phyloP scores from a whole-genome alignment of 805 yeast species.

The Metschnikowia noctiluminum region DNA sequence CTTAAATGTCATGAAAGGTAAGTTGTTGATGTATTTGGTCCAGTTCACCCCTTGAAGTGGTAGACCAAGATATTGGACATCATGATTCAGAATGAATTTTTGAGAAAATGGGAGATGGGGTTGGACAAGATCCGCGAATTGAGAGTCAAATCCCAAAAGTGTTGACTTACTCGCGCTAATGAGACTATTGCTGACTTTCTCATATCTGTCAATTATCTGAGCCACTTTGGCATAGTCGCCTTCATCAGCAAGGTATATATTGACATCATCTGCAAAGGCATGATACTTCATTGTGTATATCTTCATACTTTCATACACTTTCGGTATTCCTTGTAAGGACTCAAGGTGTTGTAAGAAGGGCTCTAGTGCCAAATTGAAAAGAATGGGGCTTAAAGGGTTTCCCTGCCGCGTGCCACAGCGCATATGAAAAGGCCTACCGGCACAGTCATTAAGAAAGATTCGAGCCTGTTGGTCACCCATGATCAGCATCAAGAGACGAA shows the following conservation, averaged over 20 bases:
- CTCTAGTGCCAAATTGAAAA: not conserved
- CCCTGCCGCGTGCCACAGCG: not conserved
- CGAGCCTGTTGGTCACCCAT: constrained; percentile 3
- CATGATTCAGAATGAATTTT: not conserved
- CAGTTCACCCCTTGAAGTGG: not conserved
- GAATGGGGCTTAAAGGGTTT: not conserved
- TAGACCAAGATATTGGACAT: not conserved
- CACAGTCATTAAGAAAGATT: constrained; percentile 1
- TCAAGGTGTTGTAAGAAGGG: not conserved
- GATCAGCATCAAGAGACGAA: constrained; percentile 4
- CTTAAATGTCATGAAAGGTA: not conserved
- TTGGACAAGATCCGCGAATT: not conserved
- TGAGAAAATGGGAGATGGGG: not conserved
- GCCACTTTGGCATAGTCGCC: not conserved
- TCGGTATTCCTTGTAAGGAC: not conserved
- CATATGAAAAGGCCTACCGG: not conserved
- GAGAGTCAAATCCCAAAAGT: not conserved
- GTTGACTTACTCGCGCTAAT: not conserved
- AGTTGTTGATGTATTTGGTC: not conserved
- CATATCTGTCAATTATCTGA: too few species aligned
- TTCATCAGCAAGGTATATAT: not conserved
- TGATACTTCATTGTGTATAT: not conserved
- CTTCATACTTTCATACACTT: not conserved
- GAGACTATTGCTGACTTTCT: not conserved
- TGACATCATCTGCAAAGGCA: not conserved